Conservation (phyloP, 129 eudicot species). For the Lactuca sativa region DNA sequence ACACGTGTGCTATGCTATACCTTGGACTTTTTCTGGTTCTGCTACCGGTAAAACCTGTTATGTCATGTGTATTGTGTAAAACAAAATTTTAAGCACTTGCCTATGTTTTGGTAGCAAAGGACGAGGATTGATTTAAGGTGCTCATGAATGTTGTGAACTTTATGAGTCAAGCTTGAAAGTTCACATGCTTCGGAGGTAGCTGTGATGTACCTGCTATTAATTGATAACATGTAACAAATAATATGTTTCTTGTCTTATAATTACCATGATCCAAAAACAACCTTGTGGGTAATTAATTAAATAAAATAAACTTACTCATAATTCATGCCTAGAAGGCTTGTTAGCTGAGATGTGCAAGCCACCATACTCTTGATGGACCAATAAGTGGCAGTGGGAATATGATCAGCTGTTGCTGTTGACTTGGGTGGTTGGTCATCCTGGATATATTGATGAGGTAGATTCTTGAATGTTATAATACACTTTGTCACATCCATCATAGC, state of each 20-base stretch:
- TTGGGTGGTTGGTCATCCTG: constrained; percentile 65
- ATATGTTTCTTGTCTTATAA: not conserved
- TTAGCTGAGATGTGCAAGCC: constrained; percentile 65
- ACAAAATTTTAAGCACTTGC: constrained; percentile 31
- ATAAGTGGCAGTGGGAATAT: constrained; percentile 79
- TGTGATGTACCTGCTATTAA: constrained; percentile 42
- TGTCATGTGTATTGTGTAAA: not conserved
- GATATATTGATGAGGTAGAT: constrained; percentile 68
- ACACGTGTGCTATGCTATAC: too few species aligned
- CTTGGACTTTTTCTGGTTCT: too few species aligned
- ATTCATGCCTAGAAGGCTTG: constrained; percentile 68
- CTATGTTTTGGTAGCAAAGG: constrained; percentile 69
- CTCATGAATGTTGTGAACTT: constrained; percentile 58
- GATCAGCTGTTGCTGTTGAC: constrained; percentile 44
- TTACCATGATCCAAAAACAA: not conserved
- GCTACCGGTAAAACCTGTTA: too few species aligned
- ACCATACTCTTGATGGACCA: constrained; percentile 88
- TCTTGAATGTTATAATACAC: constrained; percentile 58
- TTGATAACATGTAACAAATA: constrained; percentile 18
- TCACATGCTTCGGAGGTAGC: constrained; percentile 92
- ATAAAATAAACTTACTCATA: constrained; percentile 50
- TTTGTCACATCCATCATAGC: constrained; percentile 70
- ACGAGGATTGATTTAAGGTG: constrained; percentile 59
- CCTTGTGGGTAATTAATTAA: not conserved
- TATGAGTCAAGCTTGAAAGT: constrained; percentile 76